Percentiles rank a stretch among this genome's conserved stretches.
phyloP scores from a whole-genome alignment of 2,329 filamentous ascomycete species.

The Claviceps sp. region DNA sequence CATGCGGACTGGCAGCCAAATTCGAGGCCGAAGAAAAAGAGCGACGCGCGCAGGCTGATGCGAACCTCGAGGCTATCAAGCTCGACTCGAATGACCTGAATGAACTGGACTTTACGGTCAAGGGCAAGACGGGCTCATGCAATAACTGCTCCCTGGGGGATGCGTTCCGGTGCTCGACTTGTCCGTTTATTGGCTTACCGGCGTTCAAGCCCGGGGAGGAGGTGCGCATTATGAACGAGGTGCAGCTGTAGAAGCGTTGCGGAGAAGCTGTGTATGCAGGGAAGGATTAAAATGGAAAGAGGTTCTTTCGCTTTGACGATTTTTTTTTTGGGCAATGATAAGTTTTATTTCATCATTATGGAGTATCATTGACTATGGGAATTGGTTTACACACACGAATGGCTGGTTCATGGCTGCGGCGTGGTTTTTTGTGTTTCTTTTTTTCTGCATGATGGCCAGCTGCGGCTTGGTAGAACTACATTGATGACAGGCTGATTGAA shows the following conservation, averaged over 20 bases:
- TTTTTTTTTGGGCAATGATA: background rate
- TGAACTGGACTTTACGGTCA: constrained; percentile 93
- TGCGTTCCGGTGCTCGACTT: constrained; percentile 62
- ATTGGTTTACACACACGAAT: background rate
- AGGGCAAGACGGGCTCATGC: constrained; percentile 91
- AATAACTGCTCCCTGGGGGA: constrained; percentile 90
- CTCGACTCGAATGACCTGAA: constrained; percentile 62
- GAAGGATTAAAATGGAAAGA: background rate
- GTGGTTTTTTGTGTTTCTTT: background rate
- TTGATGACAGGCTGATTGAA: background rate
- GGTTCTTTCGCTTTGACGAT: background rate
- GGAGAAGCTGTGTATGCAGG: too few relatives aligned
- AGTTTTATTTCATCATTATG: background rate
- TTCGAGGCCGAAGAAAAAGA: constrained; percentile 74
- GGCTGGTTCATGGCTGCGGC: constrained; percentile 2
- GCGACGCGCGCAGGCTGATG: constrained; percentile 50
- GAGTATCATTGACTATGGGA: background rate
- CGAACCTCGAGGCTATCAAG: constrained; percentile 57
- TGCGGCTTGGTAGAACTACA: background rate
- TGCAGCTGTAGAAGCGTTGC: constrained; percentile 49
- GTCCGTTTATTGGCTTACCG: constrained; percentile 79
- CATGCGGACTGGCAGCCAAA: constrained; percentile 77
- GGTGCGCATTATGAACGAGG: constrained; percentile 74
- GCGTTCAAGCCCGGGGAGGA: constrained; percentile 97
- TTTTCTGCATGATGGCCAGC: background rate